Base-by-base conservation (phyloP, 208 protist genomes). In the Leishmania tarentolae region DNA sequence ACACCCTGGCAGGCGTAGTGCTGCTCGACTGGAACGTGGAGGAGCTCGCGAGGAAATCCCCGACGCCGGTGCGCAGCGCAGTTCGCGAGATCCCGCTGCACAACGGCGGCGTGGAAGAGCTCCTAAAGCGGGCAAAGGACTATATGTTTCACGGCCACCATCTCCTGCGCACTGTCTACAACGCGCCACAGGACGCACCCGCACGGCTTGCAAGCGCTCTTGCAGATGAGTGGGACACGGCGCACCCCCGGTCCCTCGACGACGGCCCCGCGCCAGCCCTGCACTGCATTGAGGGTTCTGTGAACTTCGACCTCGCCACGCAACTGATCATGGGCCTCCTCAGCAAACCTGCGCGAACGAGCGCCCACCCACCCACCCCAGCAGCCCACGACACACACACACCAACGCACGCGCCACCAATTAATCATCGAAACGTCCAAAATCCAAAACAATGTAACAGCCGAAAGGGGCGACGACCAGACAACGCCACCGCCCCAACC, bases 1-100 rank as follows among this genome's bases (percentile, higher is more conserved):
- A 79, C 40, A 65, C 57, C 3, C 63, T 95, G 57, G 79, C 83
- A 19, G 92, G 89, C 24, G 84, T 94, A 35, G 82, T 95, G 63
- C 71, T 93, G 57, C 82, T 95, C 42, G 87, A 95, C 83, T 95
- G 90, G 89, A 69, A 91, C 35, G 66, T 83, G 44, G 65, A 19
- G 24, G 80, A 84, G 46, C 81, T 87, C 65, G 59, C 61, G 4
- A 37, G 35, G 40, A 37, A 61, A 19, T 17, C 76, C n/a, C 40
- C 72, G 6, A 50, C 59, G 11, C 42, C 72, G 24, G 53, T 76
- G 47, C 79, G 71, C 35, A 83, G 50, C n/a, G 63, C 37, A 0
- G 56, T 82, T 11, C 76, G 75, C 17, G 9, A 35, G 17, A 19
- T 82, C 17, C 84, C 80, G 3, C 70, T 83, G 31, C 75, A 80